Percentiles rank a stretch among this genome's conserved stretches.
Evolutionary conservation across 1,284 basidiomycete genomes (phyloP).

Genomic region (Malassezia restricta): DNA sequence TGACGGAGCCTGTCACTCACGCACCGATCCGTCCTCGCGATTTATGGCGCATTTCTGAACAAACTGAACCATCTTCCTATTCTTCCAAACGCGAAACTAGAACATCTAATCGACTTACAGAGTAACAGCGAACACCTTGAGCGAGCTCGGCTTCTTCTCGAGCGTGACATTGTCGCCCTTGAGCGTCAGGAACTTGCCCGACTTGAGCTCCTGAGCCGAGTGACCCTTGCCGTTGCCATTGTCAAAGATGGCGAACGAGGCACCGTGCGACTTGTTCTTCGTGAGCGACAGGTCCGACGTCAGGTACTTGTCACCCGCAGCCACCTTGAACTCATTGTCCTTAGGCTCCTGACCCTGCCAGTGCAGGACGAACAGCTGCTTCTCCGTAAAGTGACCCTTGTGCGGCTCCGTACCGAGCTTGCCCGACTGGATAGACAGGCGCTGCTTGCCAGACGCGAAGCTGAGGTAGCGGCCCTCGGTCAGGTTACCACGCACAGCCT

Average conservation of each 20-base stretch:
- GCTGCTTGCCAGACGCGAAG: slow-evolving; percentile 16
- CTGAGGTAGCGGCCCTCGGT: slow-evolving; percentile 25
- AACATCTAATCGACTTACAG: not conserved
- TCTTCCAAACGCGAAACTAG: not conserved
- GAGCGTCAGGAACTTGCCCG: not conserved
- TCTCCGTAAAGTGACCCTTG: not conserved
- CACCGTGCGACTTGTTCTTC: not conserved
- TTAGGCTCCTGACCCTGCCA: slow-evolving; percentile 4
- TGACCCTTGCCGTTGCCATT: slow-evolving; percentile 3
- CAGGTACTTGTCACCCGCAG: slow-evolving; percentile 3
- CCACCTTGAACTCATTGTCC: slow-evolving; percentile 6
- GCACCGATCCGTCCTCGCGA: not conserved
- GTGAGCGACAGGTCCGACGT: not conserved
- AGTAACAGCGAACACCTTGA: not conserved
- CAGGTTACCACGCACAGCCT: slow-evolving; percentile 21
- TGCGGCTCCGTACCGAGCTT: not conserved
- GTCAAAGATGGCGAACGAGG: not conserved
- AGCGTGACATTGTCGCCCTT: not conserved
- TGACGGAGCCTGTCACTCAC: not conserved
- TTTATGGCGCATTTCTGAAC: slow-evolving; percentile 13
- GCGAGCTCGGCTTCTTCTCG: not conserved
- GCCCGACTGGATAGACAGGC: slow-evolving; percentile 4
- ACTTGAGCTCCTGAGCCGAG: not conserved
- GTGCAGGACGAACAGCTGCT: slow-evolving; percentile 14
- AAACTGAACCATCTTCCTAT: not conserved